Conservation (phyloP, 306 rosid genomes). For the Corylus heterophylla region DNA sequence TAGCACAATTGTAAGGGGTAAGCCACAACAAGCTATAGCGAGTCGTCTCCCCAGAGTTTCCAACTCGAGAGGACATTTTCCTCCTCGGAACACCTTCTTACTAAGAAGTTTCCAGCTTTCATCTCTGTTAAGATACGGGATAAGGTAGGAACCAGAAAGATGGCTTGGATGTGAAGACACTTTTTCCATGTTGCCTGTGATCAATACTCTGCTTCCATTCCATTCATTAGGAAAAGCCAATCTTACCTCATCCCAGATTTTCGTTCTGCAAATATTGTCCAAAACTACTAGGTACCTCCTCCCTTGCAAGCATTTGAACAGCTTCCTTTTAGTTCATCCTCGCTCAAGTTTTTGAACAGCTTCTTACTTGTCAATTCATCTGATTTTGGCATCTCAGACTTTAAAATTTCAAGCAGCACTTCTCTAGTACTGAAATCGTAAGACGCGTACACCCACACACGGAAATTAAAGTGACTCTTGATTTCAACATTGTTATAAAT, state of each 20-base stretch:
- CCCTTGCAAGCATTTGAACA: not conserved
- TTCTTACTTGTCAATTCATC: not conserved
- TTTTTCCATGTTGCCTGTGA: conserved; percentile 24
- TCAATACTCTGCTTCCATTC: conserved; percentile 24
- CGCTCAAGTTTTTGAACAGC: not conserved
- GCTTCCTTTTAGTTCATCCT: not conserved
- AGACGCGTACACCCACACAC: too few species aligned
- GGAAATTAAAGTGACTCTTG: not conserved
- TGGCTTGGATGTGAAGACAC: conserved; percentile 8
- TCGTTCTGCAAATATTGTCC: conserved; percentile 18
- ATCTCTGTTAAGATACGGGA: conserved; percentile 5
- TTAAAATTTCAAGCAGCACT: not conserved
- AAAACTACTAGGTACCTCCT: conserved; percentile 6
- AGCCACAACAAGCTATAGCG: too few species aligned
- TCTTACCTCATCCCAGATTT: conserved; percentile 20
- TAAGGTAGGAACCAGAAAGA: too few species aligned
- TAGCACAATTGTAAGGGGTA: not conserved
- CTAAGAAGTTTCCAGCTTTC: conserved; percentile 36
- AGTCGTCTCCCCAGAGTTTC: not conserved
- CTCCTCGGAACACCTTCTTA: not conserved
- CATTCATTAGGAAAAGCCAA: conserved; percentile 11
- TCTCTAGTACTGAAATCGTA: not conserved
- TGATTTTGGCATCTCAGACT: not conserved
- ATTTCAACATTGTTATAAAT: not conserved
- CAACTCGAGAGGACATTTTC: not conserved